These are phyloP conservation scores for Verticillium tricorpus DNA, from an alignment of 2,329 filamentous ascomycete species.

Conservation along the genomic window DNA sequence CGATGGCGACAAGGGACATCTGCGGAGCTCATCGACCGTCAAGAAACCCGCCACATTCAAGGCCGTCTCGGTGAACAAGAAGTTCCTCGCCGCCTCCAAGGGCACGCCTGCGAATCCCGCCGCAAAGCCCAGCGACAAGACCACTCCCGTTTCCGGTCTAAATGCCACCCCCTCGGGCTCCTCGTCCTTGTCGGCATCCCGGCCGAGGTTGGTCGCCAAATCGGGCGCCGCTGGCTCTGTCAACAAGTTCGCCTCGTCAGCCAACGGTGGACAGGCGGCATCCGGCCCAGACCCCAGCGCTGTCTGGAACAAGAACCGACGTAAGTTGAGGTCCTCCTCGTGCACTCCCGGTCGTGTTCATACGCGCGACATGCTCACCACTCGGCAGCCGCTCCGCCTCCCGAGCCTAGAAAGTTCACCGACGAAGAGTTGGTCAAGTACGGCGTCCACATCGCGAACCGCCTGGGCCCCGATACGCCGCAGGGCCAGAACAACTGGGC, in stretches of 20 bases:
- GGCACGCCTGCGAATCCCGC: slow-evolving; percentile 37
- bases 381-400: slow-evolving; percentile 51
- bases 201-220: slow-evolving; percentile 73
- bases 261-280: slow-evolving; percentile 56
- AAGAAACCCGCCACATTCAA: slow-evolving; percentile 81
- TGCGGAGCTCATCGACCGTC: slow-evolving; percentile 52
- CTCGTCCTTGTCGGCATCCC: slow-evolving; percentile 47
- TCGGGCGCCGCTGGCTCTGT: slow-evolving; percentile 55
- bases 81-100: slow-evolving; percentile 69
- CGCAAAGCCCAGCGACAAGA: slow-evolving; percentile 49
- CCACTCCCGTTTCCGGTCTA: slow-evolving; percentile 36
- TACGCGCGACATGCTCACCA: neutral
- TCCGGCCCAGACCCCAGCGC: slow-evolving; percentile 65
- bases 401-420: slow-evolving; percentile 76
- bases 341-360: neutral
- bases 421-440: slow-evolving; percentile 85
- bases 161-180: slow-evolving; percentile 40
- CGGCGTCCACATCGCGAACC: slow-evolving; percentile 78
- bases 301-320: slow-evolving; percentile 88
- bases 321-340: slow-evolving; percentile 41
- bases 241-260: slow-evolving; percentile 32
- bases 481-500: slow-evolving; percentile 81
- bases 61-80: slow-evolving; percentile 80
- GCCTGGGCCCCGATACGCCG: slow-evolving; percentile 69
- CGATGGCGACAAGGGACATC: slow-evolving; percentile 55